Conservation (phyloP, 1,139 yeast genomes). For the Debaryomyces robertsiae region DNA sequence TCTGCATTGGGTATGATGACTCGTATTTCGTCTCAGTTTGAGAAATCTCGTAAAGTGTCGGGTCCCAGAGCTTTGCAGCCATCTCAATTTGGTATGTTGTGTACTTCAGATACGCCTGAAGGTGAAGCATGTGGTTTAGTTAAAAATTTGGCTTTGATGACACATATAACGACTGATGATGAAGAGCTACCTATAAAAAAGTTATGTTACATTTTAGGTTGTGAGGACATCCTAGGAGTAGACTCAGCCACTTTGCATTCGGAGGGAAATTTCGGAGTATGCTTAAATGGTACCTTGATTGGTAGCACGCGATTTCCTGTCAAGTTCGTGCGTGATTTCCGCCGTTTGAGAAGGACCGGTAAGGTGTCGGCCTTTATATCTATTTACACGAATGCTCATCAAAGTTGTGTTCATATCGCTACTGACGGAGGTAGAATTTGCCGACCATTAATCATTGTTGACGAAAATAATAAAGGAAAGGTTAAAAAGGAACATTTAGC, state of each 20-base stretch:
- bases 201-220: slow-evolving; percentile 81
- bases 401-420: slow-evolving; percentile 92
- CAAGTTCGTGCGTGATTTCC: slow-evolving; percentile 75
- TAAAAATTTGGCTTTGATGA: slow-evolving; percentile 94
- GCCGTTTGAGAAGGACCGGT: slow-evolving; percentile 81
- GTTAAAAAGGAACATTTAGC: slow-evolving; percentile 72
- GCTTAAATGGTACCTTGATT: slow-evolving; percentile 88
- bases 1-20: slow-evolving; percentile 99
- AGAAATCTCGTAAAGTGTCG: slow-evolving; percentile 94
- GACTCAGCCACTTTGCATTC: slow-evolving; percentile 86
- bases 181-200: slow-evolving; percentile 87
- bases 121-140: slow-evolving; percentile 99
- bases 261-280: slow-evolving; percentile 77
- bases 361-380: slow-evolving; percentile 89
- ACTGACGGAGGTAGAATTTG: slow-evolving; percentile 99
- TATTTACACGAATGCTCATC: slow-evolving; percentile 86
- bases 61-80: slow-evolving; percentile 99
- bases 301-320: slow-evolving; percentile 89
- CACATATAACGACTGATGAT: slow-evolving; percentile 97
- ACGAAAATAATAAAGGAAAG: slow-evolving; percentile 62
- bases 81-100: slow-evolving; percentile 97
- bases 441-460: slow-evolving; percentile 89
- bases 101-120: slow-evolving; percentile 99
- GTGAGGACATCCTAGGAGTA: slow-evolving; percentile 78
- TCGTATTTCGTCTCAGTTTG: slow-evolving; percentile 96